Conservation (phyloP, 1,284 basidiomycete genomes). For the Porogramme epimiltina region DNA sequence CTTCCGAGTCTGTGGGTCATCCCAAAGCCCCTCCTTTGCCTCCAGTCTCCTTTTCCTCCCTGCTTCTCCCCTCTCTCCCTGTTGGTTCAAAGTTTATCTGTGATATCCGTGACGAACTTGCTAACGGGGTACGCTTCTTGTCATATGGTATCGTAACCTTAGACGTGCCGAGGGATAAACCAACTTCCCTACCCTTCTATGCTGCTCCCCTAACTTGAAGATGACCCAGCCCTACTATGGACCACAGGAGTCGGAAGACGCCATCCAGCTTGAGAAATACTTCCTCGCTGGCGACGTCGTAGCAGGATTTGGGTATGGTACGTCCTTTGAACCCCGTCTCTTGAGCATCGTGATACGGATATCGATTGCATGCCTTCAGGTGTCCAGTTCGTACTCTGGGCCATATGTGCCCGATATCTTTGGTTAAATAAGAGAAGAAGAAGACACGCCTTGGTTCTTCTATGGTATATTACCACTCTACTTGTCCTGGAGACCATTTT, state of each 20-base stretch:
- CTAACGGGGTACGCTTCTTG: too few species aligned
- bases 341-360: too few species aligned
- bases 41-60: too few species aligned
- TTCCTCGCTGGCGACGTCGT: constrained; percentile 20
- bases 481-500: constrained; percentile 31
- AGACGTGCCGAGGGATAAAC: too few species aligned
- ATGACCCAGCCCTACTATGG: constrained; percentile 7
- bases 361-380: constrained; percentile 25
- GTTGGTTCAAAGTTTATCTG: too few species aligned
- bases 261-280: constrained; percentile 11
- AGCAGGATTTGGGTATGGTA: constrained; percentile 19
- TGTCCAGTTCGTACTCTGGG: constrained; percentile 41
- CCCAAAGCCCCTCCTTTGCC: too few species aligned
- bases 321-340: background rate
- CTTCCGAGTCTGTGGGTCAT: too few species aligned
- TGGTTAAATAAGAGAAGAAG: constrained; percentile 36
- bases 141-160: too few species aligned
- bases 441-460: constrained; percentile 32
- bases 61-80: too few species aligned
- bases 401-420: constrained; percentile 37
- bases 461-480: constrained; percentile 42
- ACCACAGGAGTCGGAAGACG: background rate
- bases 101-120: too few species aligned
- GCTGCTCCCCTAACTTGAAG: constrained; percentile 12
- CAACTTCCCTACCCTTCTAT: too few species aligned